Evolutionary conservation across 345 rosid genomes (phyloP).

Genomic region (Chamaenerion angustifolium): DNA sequence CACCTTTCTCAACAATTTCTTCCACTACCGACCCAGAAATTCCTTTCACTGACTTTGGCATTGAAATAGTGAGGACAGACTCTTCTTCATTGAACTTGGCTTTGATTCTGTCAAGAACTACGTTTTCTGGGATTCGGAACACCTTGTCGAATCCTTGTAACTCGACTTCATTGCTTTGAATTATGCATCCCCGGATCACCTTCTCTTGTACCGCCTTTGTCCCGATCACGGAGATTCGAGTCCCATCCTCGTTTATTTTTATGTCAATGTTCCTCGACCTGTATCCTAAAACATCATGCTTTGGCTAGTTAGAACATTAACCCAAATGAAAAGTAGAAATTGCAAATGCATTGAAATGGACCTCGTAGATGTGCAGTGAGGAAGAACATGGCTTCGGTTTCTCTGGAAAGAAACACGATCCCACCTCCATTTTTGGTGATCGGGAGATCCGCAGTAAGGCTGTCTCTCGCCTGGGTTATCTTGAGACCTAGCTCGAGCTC

Average conservation of each 20-base stretch:
- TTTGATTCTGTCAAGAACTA: conserved; percentile 45
- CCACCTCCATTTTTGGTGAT: conserved; percentile 37
- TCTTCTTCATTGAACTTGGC: conserved; percentile 49
- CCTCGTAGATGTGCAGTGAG: conserved; percentile 68
- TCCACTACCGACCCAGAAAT: conserved; percentile 34
- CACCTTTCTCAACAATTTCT: conserved; percentile 28
- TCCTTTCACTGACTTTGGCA: conserved; percentile 60
- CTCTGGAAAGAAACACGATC: conserved; percentile 50
- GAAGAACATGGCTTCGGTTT: conserved; percentile 54
- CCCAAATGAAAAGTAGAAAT: neutral
- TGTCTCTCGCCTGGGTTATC: conserved; percentile 56
- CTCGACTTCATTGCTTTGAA: conserved; percentile 46
- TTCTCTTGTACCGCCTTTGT: conserved; percentile 57
- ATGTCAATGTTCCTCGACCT: conserved; percentile 44
- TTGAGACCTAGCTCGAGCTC: conserved; percentile 75
- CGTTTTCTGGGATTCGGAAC: conserved; percentile 45
- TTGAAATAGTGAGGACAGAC: conserved; percentile 32
- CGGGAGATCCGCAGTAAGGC: conserved; percentile 28
- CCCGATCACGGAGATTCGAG: conserved; percentile 36
- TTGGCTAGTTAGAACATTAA: neutral
- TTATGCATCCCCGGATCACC: conserved; percentile 47
- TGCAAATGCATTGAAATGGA: conserved; percentile 1
- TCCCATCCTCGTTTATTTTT: conserved; percentile 56
- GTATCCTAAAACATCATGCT: conserved; percentile 32
- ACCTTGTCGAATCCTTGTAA: conserved; percentile 37